Evolutionary conservation across 1,284 basidiomycete species (phyloP).

Genomic region (Trametes versicolor): DNA sequence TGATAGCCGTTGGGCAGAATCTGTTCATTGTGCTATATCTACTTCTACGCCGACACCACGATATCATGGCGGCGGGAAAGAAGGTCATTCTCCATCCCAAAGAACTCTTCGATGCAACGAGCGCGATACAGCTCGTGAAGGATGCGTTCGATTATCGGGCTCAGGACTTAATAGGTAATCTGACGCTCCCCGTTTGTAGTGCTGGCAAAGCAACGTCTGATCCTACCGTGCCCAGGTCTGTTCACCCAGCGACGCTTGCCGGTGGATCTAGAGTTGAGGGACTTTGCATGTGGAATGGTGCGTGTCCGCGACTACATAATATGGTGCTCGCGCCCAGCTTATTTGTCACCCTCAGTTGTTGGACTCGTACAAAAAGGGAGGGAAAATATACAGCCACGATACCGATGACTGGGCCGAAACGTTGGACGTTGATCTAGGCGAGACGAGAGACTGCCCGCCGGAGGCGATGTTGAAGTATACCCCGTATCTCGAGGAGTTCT

Average conservation of each 20-base stretch:
- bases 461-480: conserved; percentile 26
- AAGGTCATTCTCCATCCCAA: conserved; percentile 30
- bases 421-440: not conserved
- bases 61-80: conserved; percentile 35
- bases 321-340: too few relatives aligned
- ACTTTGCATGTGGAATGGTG: conserved; percentile 36
- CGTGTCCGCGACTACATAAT: not conserved
- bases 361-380: not conserved
- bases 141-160: conserved; percentile 19
- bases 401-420: not conserved
- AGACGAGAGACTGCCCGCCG: not conserved
- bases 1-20: conserved; percentile 25
- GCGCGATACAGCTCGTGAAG: conserved; percentile 16
- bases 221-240: conserved; percentile 23
- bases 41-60: conserved; percentile 37
- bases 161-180: not conserved
- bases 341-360: not conserved
- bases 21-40: conserved; percentile 40
- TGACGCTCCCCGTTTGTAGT: too few relatives aligned
- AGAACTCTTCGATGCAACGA: conserved; percentile 29
- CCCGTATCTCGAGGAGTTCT: conserved; percentile 17
- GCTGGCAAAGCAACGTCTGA: not conserved
- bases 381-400: not conserved
- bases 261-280: conserved; percentile 31
- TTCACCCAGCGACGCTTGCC: conserved; percentile 38